Base-by-base conservation (phyloP, 768 basidiomycete genomes). In the Pleurotus salmoneostramineus region DNA sequence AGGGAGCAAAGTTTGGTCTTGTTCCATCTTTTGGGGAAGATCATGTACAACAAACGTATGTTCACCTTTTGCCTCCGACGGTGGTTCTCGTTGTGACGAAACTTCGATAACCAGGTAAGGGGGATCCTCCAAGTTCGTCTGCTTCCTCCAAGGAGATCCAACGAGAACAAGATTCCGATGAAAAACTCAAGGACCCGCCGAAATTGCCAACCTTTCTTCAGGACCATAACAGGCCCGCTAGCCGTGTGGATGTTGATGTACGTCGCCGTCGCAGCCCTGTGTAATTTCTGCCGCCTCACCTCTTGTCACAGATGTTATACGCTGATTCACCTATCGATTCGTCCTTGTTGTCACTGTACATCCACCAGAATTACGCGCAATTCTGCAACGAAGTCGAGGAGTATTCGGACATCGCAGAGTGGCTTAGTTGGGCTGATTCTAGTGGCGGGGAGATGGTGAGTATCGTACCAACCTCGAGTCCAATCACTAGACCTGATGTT, bases 21-120 rank as follows among this genome's bases (percentile, higher is more conserved):
- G 51, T 99, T 99, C 68, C 97, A 98, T 71, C 72, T 98, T 14
- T 76, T 99, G 50, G 97, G 97, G 12, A 96, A 92, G 73, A 83
- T 98, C 1, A 69, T 98, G 49, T 98, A 97, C 68, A 98, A 96
- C 70, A 99, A 98, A 71, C 85, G 97, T 97, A 45, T 56, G 83
- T 71, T n/a, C 1, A 32, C 48, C 43, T 44, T 50, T n/a, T 36
- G 6, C 48, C 14, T 21, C 35, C 10, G 34, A 36, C 44, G 14
- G 46, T 27, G 32, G 33, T 17, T 59, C n/a, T 60, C 32, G 27
- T 4, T 8, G 12, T 21, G 50, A 33, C 32, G 61, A 21, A 56
- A 37, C 51, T 12, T 34, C 12, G 44, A 50, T 48, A 49, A 34
- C 31, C 60, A 94, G 91, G 91, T 5, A 92, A 91, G 67, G 85